Percentiles rank a stretch among this genome's conserved stretches.
Conservation (phyloP, 1,284 basidiomycete species). For the Trametes versicolor region DNA sequence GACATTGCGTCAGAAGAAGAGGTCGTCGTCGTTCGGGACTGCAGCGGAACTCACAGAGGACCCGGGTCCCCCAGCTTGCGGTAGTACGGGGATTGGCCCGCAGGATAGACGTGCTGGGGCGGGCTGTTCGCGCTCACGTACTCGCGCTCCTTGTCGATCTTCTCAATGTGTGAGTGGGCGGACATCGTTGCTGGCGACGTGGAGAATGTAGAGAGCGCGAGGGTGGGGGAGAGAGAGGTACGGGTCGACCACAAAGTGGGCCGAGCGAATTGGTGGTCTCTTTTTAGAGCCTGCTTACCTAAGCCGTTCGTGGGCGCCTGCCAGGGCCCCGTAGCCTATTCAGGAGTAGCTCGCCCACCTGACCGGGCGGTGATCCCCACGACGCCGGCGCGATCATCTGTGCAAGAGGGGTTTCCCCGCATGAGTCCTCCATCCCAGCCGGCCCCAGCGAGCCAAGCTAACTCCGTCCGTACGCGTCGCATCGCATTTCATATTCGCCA, state of each 20-base stretch:
- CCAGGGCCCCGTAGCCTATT: slow-evolving; percentile 18
- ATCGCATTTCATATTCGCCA: slow-evolving; percentile 21
- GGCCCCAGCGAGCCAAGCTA: slow-evolving; percentile 14
- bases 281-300: slow-evolving; percentile 35
- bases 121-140: slow-evolving; percentile 31
- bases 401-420: slow-evolving; percentile 14
- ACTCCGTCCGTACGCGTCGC: slow-evolving; percentile 19
- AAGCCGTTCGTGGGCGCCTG: slow-evolving; percentile 18
- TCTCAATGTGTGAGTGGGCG: slow-evolving; percentile 41
- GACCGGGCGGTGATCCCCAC: slow-evolving; percentile 26
- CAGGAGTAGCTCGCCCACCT: slow-evolving; percentile 32
- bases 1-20: slow-evolving; percentile 12
- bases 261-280: slow-evolving; percentile 3
- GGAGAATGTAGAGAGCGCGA: slow-evolving; percentile 20
- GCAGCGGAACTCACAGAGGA: slow-evolving; percentile 42
- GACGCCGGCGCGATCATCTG: slow-evolving; percentile 24
- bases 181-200: slow-evolving; percentile 27
- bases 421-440: slow-evolving; percentile 18
- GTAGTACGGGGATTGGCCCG: slow-evolving; percentile 27
- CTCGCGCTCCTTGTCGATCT: slow-evolving; percentile 32
- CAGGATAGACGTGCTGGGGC: slow-evolving; percentile 21
- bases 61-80: slow-evolving; percentile 42
- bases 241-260: slow-evolving; percentile 19
- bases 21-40: slow-evolving; percentile 9
- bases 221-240: slow-evolving; percentile 23